Percentiles rank a stretch among this genome's conserved stretches.
Conservation (phyloP, 148 eudicot species). For the Rhododendron henanense region DNA sequence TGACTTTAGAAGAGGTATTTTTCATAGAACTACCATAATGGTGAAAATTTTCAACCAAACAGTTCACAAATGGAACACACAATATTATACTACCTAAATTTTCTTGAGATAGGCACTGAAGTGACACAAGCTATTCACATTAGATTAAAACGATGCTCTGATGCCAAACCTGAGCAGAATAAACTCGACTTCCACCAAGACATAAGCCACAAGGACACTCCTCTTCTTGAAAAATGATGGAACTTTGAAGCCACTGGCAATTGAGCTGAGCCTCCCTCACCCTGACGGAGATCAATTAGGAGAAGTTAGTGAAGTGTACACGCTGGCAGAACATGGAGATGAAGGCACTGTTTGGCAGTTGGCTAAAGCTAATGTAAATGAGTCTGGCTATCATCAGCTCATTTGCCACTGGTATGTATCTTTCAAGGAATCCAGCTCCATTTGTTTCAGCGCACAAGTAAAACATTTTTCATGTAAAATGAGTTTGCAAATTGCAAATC, state of each 20-base stretch:
- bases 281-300: slow-evolving; percentile 50
- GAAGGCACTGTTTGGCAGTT: slow-evolving; percentile 66
- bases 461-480: no score
- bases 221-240: slow-evolving; percentile 26
- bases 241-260: slow-evolving; percentile 60
- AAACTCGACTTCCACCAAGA: slow-evolving; percentile 46
- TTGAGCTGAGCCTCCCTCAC: slow-evolving; percentile 70
- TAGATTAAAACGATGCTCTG: slow-evolving; percentile 63
- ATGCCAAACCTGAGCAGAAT: slow-evolving; percentile 33
- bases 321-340: slow-evolving; percentile 56
- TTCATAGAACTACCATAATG: not conserved
- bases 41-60: no score
- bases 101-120: slow-evolving; percentile 38
- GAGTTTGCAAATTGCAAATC: not conserved
- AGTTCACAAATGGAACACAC: not conserved
- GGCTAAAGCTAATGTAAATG: slow-evolving; percentile 83
- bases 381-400: slow-evolving; percentile 75
- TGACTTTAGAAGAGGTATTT: slow-evolving; percentile 47
- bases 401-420: slow-evolving; percentile 67
- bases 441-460: no score
- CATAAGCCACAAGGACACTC: slow-evolving; percentile 66
- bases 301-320: slow-evolving; percentile 48
- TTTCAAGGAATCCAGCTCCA: not conserved
- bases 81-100: not conserved
- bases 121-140: slow-evolving; percentile 50